Percentiles rank a stretch among this genome's conserved stretches.
phyloP scores from a whole-genome alignment of 2,329 filamentous ascomycete genomes.

The Cylindrodendrum hubeiense region DNA sequence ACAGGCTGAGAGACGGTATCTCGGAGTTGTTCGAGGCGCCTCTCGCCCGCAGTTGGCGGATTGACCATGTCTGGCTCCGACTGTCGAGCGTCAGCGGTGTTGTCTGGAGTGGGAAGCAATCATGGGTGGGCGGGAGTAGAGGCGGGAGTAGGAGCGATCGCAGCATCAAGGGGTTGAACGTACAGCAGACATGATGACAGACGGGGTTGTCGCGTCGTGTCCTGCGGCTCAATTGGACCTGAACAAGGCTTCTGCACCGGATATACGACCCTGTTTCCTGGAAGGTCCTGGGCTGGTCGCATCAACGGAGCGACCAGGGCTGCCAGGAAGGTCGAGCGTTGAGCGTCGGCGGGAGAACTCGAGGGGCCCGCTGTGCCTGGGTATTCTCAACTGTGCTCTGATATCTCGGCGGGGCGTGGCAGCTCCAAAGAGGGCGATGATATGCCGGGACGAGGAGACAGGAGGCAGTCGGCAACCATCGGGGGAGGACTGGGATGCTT shows the following conservation, averaged over 20 bases:
- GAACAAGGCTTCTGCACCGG: constrained; percentile 31
- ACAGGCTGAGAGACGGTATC: constrained; percentile 82
- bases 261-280: constrained; percentile 31
- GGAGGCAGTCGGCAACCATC: constrained; percentile 42
- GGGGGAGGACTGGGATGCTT: constrained; percentile 34
- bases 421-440: constrained; percentile 29
- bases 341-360: not conserved
- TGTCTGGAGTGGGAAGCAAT: not conserved
- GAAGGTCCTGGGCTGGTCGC: constrained; percentile 28
- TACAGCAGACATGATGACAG: constrained; percentile 48
- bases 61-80: constrained; percentile 44
- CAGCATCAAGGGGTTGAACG: constrained; percentile 21
- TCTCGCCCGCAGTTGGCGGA: constrained; percentile 43
- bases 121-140: not conserved
- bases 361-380: not conserved
- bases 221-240: constrained; percentile 32
- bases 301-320: constrained; percentile 32
- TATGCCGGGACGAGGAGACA: constrained; percentile 37
- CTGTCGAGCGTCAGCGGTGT: constrained; percentile 35
- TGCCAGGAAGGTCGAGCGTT: constrained; percentile 12
- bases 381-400: constrained; percentile 18
- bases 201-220: constrained; percentile 22
- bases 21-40: constrained; percentile 51
- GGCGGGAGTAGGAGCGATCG: not conserved
- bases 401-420: constrained; percentile 29